phyloP scores from a whole-genome alignment of 1,139 yeast genomes.

The Meyerozyma sp. region DNA sequence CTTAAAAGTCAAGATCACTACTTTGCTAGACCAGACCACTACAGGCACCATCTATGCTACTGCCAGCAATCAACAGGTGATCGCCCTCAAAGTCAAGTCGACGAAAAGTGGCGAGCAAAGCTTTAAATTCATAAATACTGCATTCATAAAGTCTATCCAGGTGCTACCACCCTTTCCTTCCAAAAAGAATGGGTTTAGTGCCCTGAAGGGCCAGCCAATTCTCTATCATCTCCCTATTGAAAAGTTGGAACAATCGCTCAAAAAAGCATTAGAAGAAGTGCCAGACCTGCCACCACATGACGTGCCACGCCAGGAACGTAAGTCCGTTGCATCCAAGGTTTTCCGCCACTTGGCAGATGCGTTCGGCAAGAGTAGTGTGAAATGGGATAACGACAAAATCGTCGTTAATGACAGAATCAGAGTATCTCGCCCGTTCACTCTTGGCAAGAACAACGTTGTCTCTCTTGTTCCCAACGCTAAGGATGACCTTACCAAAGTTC shows the following conservation, averaged over 20 bases:
- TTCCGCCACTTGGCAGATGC: conserved; percentile 15
- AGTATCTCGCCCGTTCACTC: conserved; percentile 25
- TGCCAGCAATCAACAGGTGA: conserved; percentile 25
- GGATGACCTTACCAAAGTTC: conserved; percentile 39
- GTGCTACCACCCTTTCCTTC: conserved; percentile 28
- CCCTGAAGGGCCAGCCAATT: conserved; percentile 6
- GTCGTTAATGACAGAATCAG: conserved; percentile 21
- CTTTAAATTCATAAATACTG: conserved; percentile 52
- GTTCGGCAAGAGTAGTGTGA: conserved; percentile 21
- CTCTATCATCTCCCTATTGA: conserved; percentile 10
- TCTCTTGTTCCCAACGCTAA: conserved; percentile 24
- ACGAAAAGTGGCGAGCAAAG: conserved; percentile 19
- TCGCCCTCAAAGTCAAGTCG: conserved; percentile 16
- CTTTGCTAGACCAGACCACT: conserved; percentile 51
- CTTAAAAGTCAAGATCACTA: conserved; percentile 54
- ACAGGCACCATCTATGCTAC: conserved; percentile 62
- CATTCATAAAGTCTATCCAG: conserved; percentile 52
- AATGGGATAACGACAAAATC: conserved; percentile 19
- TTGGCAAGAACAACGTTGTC: conserved; percentile 19
- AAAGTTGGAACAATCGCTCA: conserved; percentile 14
- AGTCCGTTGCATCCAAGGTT: conserved; percentile 13
- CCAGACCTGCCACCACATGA: background rate
- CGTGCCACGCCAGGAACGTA: conserved; percentile 4
- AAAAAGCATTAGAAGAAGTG: conserved; percentile 1
- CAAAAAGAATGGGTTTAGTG: conserved; percentile 7